Evolutionary conservation across 441 rosid genomes (phyloP), one percentile per base, ranked within the genome.

Genomic region (Croton laevigatus): DNA sequence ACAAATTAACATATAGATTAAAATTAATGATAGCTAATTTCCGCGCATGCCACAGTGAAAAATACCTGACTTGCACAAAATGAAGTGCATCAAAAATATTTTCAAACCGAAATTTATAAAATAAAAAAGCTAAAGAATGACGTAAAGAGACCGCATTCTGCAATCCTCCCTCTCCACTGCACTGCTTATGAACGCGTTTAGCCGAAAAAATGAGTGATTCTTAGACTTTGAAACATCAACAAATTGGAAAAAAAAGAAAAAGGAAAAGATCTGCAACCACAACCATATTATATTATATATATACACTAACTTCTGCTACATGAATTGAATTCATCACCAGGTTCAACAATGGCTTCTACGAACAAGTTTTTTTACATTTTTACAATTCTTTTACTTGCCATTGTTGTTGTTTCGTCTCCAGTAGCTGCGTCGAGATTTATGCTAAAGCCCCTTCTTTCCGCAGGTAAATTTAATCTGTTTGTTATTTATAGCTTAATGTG

Each of bases 401-500:
- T 36, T 4, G 8, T 48, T 0, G 8, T 19, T 4, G 6, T 65
- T 2, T 12, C 51, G 27, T 57, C 59, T 23, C 40, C 45, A 17
- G 45, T 45, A 32, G 27, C 59, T 10, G 69, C 59, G 14, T 51
- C 69, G 5, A 65, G 69, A 40, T 7, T 49, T 34, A 32, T 51
- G 32, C 27, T 61, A 17, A 37, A 36, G 48, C 22, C 23, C 0
- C 62, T 10, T 61, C 65, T 61, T n/a, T 1, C 37, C 1, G 19
- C 27, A 3, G 48, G 65, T 61, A 61, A 5, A 27, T 13, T 3
- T 5, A 8, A 3, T 12, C 8, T n/a, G n/a, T n/a, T n/a, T 38
- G 3, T 8, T 38, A 38, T 38, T 38, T 38, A 4, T 38, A 19
- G 22, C 32, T 54, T n/a, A 5, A 54, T 11, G 1, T 22, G 22